phyloP scores from a whole-genome alignment of 2,329 filamentous ascomycete genomes.

The Calonectria multiphialidica region DNA sequence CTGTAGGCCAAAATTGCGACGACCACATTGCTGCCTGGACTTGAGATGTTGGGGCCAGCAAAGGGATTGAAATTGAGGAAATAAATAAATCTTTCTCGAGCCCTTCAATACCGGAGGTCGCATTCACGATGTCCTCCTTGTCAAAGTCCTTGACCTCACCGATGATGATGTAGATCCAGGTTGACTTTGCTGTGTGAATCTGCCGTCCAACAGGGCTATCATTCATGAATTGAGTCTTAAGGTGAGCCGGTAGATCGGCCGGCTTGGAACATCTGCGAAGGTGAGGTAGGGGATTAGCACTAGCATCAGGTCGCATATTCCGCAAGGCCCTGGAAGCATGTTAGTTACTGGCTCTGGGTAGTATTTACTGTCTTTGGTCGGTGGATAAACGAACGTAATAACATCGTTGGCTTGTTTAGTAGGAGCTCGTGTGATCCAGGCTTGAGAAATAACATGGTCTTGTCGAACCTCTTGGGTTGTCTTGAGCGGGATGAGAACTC shows the following conservation, averaged over 20 bases:
- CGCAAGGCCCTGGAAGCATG: slow-evolving; percentile 62
- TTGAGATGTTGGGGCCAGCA: slow-evolving; percentile 80
- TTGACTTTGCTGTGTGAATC: slow-evolving; percentile 71
- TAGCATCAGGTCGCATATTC: slow-evolving; percentile 68
- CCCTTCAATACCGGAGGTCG: slow-evolving; percentile 62
- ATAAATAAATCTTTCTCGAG: slow-evolving; percentile 68
- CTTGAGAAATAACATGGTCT: slow-evolving; percentile 69
- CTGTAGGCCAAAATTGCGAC: slow-evolving; percentile 83
- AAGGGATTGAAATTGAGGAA: slow-evolving; percentile 75
- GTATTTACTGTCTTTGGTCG: not conserved
- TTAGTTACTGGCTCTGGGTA: slow-evolving; percentile 29
- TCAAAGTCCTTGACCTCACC: slow-evolving; percentile 65
- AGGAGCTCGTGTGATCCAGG: slow-evolving; percentile 79
- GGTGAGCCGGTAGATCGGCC: slow-evolving; percentile 73
- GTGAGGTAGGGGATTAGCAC: slow-evolving; percentile 76
- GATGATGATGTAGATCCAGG: slow-evolving; percentile 70
- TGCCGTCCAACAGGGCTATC: slow-evolving; percentile 65
- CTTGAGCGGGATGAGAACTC: slow-evolving; percentile 72
- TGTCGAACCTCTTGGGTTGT: slow-evolving; percentile 73
- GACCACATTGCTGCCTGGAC: slow-evolving; percentile 82
- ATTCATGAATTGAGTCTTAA: slow-evolving; percentile 73
- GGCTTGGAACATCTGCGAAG: slow-evolving; percentile 82
- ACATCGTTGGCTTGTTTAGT: slow-evolving; percentile 79
- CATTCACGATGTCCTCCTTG: slow-evolving; percentile 63
- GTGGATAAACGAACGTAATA: slow-evolving; percentile 70